phyloP scores from a whole-genome alignment of 1,139 yeast species.

The Saccharomyces uvarum region DNA sequence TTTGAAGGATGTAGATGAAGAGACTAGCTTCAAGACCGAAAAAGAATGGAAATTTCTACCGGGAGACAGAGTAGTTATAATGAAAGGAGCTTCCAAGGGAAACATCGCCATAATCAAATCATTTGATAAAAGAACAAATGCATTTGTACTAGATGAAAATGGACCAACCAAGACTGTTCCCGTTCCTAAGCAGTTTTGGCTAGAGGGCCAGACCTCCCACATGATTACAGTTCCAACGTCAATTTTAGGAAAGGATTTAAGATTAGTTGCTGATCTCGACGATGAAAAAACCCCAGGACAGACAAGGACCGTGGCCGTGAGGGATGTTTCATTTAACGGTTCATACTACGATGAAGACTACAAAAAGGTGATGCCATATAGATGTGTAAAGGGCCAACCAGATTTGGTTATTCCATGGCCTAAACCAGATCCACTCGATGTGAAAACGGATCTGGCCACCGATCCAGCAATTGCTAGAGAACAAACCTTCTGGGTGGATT shows the following conservation, averaged over 20 bases:
- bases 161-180: slow-evolving; percentile 48
- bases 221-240: slow-evolving; percentile 50
- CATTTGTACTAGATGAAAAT: slow-evolving; percentile 47
- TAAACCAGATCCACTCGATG: slow-evolving; percentile 54
- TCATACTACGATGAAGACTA: slow-evolving; percentile 67
- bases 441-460: slow-evolving; percentile 55
- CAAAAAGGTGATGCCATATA: slow-evolving; percentile 65
- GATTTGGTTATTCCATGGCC: slow-evolving; percentile 86
- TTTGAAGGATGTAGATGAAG: slow-evolving; percentile 33
- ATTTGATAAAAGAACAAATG: slow-evolving; percentile 43
- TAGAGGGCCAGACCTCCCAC: slow-evolving; percentile 64
- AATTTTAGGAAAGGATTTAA: slow-evolving; percentile 56
- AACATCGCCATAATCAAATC: slow-evolving; percentile 53
- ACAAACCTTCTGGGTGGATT: slow-evolving; percentile 67
- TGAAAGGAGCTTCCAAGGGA: slow-evolving; percentile 65
- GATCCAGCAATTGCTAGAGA: slow-evolving; percentile 53
- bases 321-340: slow-evolving; percentile 58
- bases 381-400: slow-evolving; percentile 63
- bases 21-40: slow-evolving; percentile 34
- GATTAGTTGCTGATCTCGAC: slow-evolving; percentile 70
- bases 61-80: slow-evolving; percentile 60
- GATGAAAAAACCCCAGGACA: slow-evolving; percentile 38
- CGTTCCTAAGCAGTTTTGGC: slow-evolving; percentile 67
- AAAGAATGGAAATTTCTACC: slow-evolving; percentile 47
- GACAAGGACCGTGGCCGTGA: slow-evolving; percentile 70